Evolutionary conservation across 257 asterid species (phyloP), one percentile per base, ranked within the genome.

Genomic region (Ligustrum vulgare): DNA sequence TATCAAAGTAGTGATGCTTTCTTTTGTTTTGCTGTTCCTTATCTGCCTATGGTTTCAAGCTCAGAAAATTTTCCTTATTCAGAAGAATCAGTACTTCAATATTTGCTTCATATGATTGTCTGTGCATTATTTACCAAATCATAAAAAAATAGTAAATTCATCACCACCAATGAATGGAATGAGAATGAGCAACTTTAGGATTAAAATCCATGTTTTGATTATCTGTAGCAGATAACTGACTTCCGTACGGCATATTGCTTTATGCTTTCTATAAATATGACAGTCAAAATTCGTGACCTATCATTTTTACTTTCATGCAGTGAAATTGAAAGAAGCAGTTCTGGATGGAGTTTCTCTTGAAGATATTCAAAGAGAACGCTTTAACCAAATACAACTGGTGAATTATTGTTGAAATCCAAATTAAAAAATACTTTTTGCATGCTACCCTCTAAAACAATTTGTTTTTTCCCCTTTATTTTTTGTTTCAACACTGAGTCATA

Each of bases 351-450:
- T 92, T 80, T 87, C 94, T 33, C 93, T 92, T 43, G 92, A 87
- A 35, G 90, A 85, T 85, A 80, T 36, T 51, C 78, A 83, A 78
- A 85, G 92, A 77, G 88, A 87, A 54, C 81, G 79, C 73, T 92
- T 91, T 73, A 90, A 90, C 80, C 86, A 89, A 77, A 87, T 92
- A 72, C 86, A 92, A 81, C 91, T 90, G 97, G 97, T 91, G 51
- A 28, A 11, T 63, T 70, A 23, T 16, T 54, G 34, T 25, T 16
- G 35, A 60, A 23, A 60, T 28, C 67, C 25, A 60, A 3, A 60
- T 32, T 75, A 49, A 73, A 63, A 18, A 5, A 6, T 3, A 31
- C 10, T 32, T 36, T 28, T 11, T 60, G 35, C 6, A 11, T 23
- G 6, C 35, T 11, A 60, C 67, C 16, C 2, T 8, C 33, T 7